Conservation (phyloP, 192 early-diverging fungal species). For the Entomortierella lignicola region DNA sequence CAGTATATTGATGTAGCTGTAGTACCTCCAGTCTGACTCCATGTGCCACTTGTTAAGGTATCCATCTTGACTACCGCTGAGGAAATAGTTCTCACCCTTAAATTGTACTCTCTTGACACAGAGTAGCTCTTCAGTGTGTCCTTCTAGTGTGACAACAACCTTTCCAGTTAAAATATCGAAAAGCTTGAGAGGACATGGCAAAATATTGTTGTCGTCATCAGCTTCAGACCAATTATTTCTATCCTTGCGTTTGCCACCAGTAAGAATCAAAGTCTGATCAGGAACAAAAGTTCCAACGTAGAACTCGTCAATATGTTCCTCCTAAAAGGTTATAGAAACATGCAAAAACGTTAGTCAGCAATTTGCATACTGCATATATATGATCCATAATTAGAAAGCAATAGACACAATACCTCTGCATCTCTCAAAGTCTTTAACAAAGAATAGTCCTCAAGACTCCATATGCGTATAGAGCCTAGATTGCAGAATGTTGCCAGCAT, state of each 20-base stretch:
- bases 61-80: slow-evolving; percentile 95
- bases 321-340: slow-evolving; percentile 33
- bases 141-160: slow-evolving; percentile 81
- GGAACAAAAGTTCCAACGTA: slow-evolving; percentile 87
- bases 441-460: slow-evolving; percentile 83
- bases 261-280: slow-evolving; percentile 71
- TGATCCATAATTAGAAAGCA: background rate
- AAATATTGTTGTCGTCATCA: slow-evolving; percentile 94
- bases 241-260: slow-evolving; percentile 94
- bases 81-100: slow-evolving; percentile 83
- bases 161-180: slow-evolving; percentile 87
- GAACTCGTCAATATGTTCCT: slow-evolving; percentile 91
- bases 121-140: slow-evolving; percentile 91
- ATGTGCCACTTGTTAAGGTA: slow-evolving; percentile 93
- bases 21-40: slow-evolving; percentile 81
- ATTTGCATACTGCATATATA: too few relatives aligned
- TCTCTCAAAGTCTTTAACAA: slow-evolving; percentile 81
- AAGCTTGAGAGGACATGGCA: slow-evolving; percentile 93
- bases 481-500: slow-evolving; percentile 91
- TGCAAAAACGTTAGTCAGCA: too few relatives aligned
- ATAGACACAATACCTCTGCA: slow-evolving; percentile 35
- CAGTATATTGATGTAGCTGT: background rate
- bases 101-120: slow-evolving; percentile 82
- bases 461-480: slow-evolving; percentile 78
- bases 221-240: slow-evolving; percentile 86